phyloP scores from a whole-genome alignment of 2,329 filamentous ascomycete genomes.

The Epichloe gansuensis region DNA sequence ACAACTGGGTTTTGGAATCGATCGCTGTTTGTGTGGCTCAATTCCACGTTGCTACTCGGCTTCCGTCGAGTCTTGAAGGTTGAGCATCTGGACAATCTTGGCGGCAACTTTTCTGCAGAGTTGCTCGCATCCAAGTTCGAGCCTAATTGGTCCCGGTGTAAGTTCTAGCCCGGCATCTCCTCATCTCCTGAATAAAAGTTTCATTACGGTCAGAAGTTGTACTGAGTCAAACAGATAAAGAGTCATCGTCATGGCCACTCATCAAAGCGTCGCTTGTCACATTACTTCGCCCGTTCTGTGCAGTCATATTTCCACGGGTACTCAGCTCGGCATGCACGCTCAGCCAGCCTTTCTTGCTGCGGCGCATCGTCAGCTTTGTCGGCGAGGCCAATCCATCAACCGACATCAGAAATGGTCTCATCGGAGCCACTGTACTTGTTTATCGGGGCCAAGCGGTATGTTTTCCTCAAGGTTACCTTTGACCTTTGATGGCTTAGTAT shows the following conservation, averaged over 20 bases:
- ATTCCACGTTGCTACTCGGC: constrained; percentile 16
- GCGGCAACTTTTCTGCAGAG: no score
- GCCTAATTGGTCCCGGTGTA: no score
- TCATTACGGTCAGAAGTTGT: no score
- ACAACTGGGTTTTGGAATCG: constrained; percentile 14
- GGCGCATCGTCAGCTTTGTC: constrained; percentile 17
- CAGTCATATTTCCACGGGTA: constrained; percentile 17
- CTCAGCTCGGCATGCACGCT: constrained; percentile 20
- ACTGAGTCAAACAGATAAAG: no score
- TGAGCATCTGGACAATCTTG: constrained; percentile 15
- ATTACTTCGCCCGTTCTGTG: constrained; percentile 7
- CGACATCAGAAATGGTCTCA: constrained; percentile 19
- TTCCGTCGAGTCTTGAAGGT: constrained; percentile 18
- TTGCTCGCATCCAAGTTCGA: no score
- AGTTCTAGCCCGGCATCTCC: no score
- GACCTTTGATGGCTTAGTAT: neutral
- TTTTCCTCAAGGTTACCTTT: constrained; percentile 10
- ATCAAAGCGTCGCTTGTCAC: constrained; percentile 6
- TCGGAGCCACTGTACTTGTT: constrained; percentile 25
- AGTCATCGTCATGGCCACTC: neutral
- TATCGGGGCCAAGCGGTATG: constrained; percentile 29
- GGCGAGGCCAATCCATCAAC: constrained; percentile 9
- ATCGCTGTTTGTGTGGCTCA: constrained; percentile 16
- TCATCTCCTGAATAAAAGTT: no score
- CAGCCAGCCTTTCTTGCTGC: constrained; percentile 26